Evolutionary conservation across 2,329 filamentous ascomycete genomes (phyloP), one percentile per base, ranked within the genome.

Genomic region (Chrysoporthe deuterocubensis): DNA sequence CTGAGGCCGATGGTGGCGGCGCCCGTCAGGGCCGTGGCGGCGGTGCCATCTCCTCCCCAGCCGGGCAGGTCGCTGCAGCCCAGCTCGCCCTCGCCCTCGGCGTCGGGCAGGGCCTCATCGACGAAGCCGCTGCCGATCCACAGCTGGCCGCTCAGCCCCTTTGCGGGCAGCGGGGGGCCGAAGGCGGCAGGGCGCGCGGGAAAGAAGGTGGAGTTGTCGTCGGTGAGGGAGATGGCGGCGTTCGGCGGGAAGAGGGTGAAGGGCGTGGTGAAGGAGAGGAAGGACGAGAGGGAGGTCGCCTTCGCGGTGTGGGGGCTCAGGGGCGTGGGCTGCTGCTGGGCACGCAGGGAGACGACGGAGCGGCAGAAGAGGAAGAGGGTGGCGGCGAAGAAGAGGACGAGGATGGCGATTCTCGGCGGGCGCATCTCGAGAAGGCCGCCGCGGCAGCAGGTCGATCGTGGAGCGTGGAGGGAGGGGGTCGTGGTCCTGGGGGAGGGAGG

Each of bases 141-240:
- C 63, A 99, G 82, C 76, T 94, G 92, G 18, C 94, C 94, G 75
- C 92, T 97, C 71, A 98, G 81, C 37, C 96, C 95, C 67, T 87
- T 88, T 14, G 83, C 78, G 0, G 92, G 92, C 50, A 99, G 82
- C 50, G 87, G 81, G 4, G 96, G 93, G 0, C 96, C 96, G 80
- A 98, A 99, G 50, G 93, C 94, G 64, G 96, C 96, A 69, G 96
- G 96, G 61, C 96, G 87, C 56, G 96, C 94, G 66, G 97, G 85
- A 81, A 99, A 99, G 73, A 96, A 97, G 14, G 96, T 99, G 73
- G 93, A 97, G 79, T 99, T 99, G 80, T 99, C 96, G 79, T 98
- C 94, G 75, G 94, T 97, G 70, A 99, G 86, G 78, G 93, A 97
- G 77, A 99, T 97, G 74, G 96, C 92, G 60, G 96, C 96, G 71